Evolutionary conservation across 1,139 yeast species (phyloP).

Genomic region (Kurtzmaniella quercitrusa): DNA sequence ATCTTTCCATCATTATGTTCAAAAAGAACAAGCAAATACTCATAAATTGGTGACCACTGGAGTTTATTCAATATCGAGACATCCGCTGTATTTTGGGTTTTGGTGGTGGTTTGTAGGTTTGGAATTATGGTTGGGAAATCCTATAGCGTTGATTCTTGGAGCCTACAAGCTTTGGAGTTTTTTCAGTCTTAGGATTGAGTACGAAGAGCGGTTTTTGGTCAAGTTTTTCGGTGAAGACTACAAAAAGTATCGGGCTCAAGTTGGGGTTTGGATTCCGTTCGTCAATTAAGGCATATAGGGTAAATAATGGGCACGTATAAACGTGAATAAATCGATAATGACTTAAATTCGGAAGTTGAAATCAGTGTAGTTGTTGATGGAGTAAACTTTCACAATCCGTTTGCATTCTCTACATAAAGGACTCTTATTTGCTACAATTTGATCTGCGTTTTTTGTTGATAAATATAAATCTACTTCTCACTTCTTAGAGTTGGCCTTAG

Average conservation of each 20-base stretch:
- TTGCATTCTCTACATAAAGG: not conserved
- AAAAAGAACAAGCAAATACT: constrained; percentile 42
- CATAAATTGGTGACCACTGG: constrained; percentile 75
- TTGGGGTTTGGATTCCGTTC: constrained; percentile 65
- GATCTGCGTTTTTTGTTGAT: not conserved
- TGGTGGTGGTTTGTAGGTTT: constrained; percentile 93
- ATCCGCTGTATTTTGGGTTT: constrained; percentile 90
- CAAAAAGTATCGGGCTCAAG: constrained; percentile 42
- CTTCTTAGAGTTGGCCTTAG: not conserved
- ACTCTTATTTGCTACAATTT: no score
- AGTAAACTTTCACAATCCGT: not conserved
- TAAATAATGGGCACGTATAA: no score
- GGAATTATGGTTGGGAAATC: constrained; percentile 64
- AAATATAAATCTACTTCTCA: not conserved
- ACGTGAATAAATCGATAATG: not conserved
- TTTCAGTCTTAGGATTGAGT: constrained; percentile 60
- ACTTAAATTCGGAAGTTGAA: not conserved
- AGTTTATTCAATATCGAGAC: constrained; percentile 63
- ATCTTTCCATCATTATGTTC: constrained; percentile 84
- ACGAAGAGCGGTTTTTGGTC: constrained; percentile 65
- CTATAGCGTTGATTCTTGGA: constrained; percentile 24
- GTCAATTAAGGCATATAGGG: constrained; percentile 18
- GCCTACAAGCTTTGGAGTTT: constrained; percentile 53
- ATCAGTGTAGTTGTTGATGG: not conserved
- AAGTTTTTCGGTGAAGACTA: constrained; percentile 71